phyloP scores from a whole-genome alignment of 768 basidiomycete species.

The Tricholoma furcatifolium region DNA sequence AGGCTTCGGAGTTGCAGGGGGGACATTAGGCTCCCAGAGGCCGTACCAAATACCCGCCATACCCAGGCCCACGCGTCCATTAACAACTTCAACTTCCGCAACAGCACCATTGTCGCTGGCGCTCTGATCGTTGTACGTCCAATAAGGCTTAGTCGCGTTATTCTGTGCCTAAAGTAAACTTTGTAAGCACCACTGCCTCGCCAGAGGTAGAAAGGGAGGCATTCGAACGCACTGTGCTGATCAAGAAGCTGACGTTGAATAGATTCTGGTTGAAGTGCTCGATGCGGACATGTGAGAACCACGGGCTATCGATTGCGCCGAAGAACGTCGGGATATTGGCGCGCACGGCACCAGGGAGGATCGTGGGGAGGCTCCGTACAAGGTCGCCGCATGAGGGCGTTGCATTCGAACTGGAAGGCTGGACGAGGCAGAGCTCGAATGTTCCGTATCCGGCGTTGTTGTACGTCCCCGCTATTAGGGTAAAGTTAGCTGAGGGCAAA shows the following conservation, averaged over 20 bases:
- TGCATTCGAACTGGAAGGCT: not conserved
- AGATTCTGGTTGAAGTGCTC: conserved; percentile 20
- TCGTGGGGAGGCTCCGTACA: conserved; percentile 4
- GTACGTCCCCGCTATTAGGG: conserved; percentile 20
- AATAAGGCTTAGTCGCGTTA: conserved; percentile 16
- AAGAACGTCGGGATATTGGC: conserved; percentile 19
- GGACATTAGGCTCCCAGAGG: conserved; percentile 19
- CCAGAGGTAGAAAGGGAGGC: too few species aligned
- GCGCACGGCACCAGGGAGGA: conserved; percentile 21
- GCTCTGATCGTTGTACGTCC: conserved; percentile 16
- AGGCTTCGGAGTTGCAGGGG: conserved; percentile 14
- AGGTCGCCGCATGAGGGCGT: conserved; percentile 6
- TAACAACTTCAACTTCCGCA: conserved; percentile 17
- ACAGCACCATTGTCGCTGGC: conserved; percentile 10
- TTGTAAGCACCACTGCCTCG: too few species aligned
- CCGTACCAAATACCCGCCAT: conserved; percentile 17
- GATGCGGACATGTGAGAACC: conserved; percentile 17
- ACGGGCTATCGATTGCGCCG: conserved; percentile 14
- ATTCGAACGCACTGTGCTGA: conserved; percentile 14
- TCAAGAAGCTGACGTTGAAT: conserved; percentile 17
- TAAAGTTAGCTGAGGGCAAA: conserved; percentile 18
- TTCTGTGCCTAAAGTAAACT: not conserved
- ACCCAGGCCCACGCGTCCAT: conserved; percentile 18
- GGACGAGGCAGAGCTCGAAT: conserved; percentile 20
- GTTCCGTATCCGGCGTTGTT: conserved; percentile 21